Evolutionary conservation across 805 yeast genomes (phyloP).

Genomic region (Kluyveromyces dobzhanskii): DNA sequence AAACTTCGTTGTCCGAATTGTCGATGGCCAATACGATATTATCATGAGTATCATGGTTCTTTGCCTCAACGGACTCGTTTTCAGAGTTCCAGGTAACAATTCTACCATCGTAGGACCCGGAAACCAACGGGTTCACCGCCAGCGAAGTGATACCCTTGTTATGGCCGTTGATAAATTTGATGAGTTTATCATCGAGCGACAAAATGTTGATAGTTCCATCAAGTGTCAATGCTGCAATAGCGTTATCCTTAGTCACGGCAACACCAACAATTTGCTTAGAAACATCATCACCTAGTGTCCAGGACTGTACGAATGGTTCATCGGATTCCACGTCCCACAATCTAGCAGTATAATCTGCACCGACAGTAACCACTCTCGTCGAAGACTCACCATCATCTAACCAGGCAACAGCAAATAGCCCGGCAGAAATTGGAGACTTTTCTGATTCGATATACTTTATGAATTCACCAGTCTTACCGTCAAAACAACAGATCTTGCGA

Average conservation of each 20-base stretch:
- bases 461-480: conserved; percentile 80
- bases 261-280: conserved; percentile 77
- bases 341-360: conserved; percentile 75
- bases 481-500: conserved; percentile 65
- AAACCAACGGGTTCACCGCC: conserved; percentile 28
- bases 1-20: conserved; percentile 26
- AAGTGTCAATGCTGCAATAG: conserved; percentile 56
- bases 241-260: conserved; percentile 41
- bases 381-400: conserved; percentile 36
- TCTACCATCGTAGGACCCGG: conserved; percentile 82
- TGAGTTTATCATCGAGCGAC: conserved; percentile 28
- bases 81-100: conserved; percentile 54
- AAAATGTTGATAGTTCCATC: conserved; percentile 67
- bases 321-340: conserved; percentile 47
- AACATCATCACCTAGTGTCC: conserved; percentile 41
- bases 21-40: conserved; percentile 57
- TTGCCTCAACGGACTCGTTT: conserved; percentile 14
- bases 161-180: conserved; percentile 56
- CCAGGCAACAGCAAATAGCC: conserved; percentile 77
- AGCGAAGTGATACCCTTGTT: conserved; percentile 72
- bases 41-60: conserved; percentile 39
- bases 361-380: conserved; percentile 58
- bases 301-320: conserved; percentile 35
- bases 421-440: conserved; percentile 54
- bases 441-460: conserved; percentile 37